Evolutionary conservation across 108 stramenopile genomes (phyloP), one percentile per base, ranked within the genome.

Genomic region (Ochromonas danica): DNA sequence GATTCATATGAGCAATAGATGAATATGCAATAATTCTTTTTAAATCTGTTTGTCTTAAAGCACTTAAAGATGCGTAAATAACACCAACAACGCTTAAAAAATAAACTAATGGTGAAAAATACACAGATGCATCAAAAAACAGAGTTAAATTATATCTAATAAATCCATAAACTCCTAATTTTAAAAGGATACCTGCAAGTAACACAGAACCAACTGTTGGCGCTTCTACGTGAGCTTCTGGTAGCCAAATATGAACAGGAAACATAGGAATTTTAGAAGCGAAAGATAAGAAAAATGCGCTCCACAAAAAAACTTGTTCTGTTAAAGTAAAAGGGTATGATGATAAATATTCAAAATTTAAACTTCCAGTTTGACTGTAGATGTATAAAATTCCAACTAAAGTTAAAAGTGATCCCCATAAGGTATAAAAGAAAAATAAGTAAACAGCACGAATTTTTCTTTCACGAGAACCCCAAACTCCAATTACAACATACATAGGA

Each of bases 11-110:
- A 27, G 83, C 84, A 42, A 87, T 70, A 40, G 86, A 87, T 33
- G 81, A 81, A 80, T 84, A 87, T 0, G 86, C 83, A 87, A 84
- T 87, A 43, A 84, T 82, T 42, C 86, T 0, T 80, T 87, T 87
- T 85, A 84, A 67, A 82, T 87, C 83, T 35, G 83, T 84, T 81
- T 84, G 84, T n/a, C 84, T 78, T 31, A 84, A 78, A 42, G 84
- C 84, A 33, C 75, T 81, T 62, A 84, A 80, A 62, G 84, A 84
- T 22, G 84, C 28, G 63, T 81, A 84, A 75, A 84, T 25, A 38
- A 84, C 60, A 39, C 78, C 83, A 61, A 83, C 25, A 45, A 79
- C 35, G 28, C 60, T 40, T 43, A 83, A 41, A 71, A 0, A 42
- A 81, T 57, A 83, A 36, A 83, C 79, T 62, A 75, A 83, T 39